Evolutionary conservation across 208 protist genomes (phyloP).

Genomic region (Wallacemonas sp.): DNA sequence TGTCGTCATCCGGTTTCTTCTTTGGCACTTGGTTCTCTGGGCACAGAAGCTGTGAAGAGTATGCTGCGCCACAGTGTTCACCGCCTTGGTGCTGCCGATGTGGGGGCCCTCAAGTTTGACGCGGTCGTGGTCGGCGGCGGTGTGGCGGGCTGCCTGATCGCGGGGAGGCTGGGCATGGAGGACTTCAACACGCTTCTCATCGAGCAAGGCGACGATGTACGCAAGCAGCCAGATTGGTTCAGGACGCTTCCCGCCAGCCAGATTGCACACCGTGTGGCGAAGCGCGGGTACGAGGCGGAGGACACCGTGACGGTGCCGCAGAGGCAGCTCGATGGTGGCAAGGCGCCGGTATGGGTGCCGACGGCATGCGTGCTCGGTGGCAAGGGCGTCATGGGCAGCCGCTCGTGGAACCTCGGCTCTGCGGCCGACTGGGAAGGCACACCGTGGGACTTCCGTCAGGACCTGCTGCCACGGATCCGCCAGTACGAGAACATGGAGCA

Average conservation of each 20-base stretch:
- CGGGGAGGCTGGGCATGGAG: conserved; percentile 67
- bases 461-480: conserved; percentile 60
- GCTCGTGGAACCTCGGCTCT: conserved; percentile 73
- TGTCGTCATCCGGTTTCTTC: conserved; percentile 1
- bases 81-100: conserved; percentile 16
- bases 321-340: conserved; percentile 20
- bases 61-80: conserved; percentile 24
- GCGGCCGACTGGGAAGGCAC: conserved; percentile 54
- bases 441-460: conserved; percentile 70
- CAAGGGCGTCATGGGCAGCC: conserved; percentile 75
- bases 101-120: conserved; percentile 36
- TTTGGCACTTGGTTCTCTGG: conserved; percentile 1
- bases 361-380: conserved; percentile 77
- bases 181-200: conserved; percentile 64
- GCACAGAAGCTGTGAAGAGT: not conserved
- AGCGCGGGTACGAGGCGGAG: conserved; percentile 58
- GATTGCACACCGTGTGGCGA: conserved; percentile 53
- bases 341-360: conserved; percentile 56
- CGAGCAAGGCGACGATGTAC: conserved; percentile 69
- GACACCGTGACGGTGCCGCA: conserved; percentile 53
- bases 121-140: conserved; percentile 72
- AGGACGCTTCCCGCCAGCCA: conserved; percentile 45
- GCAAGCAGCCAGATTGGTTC: conserved; percentile 58
- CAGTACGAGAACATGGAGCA: conserved; percentile 63
- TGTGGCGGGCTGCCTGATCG: conserved; percentile 63